Evolutionary conservation across 768 basidiomycete genomes (phyloP), one percentile per base, ranked within the genome.

Genomic region (Epithele typhae): DNA sequence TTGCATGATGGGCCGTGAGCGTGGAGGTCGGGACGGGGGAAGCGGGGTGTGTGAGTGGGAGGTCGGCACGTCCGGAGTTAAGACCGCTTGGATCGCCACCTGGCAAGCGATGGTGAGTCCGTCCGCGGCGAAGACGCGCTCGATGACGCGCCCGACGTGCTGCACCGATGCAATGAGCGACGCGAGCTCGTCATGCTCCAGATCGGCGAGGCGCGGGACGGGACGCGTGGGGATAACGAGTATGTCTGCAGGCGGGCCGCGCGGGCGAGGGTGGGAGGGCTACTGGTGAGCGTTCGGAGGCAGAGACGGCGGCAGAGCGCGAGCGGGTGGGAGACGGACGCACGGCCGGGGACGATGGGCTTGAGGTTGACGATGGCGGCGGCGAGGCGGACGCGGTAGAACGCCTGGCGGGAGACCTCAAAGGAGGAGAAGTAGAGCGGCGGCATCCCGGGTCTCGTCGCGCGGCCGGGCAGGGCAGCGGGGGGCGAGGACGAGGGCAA

Each of bases 341-440:
- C 65, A 98, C 95, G 93, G 39, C 93, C 93, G 33, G 92, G 92
- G 8, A 94, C 81, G 54, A 96, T 83, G 1, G 94, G 95, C 58
- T 92, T 96, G 51, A 96, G 79, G 63, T 98, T 98, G 37, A 97
- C 94, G 52, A 96, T 85, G 1, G 89, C 95, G 64, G 78, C 87
- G 0, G 87, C 80, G 11, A 87, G 73, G 1, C 78, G 55, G 3
- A 80, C 76, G 21, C 79, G 75, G 58, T 86, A 84, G 65, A 94
- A 91, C 0, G 72, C 79, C 60, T 91, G 88, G 34, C 75, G 73
- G 5, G 85, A 80, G 9, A 91, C 87, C 52, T 90, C 87, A 43
- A 90, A 80, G 1, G 84, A 82, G 8, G 87, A 87, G 68, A 91
- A 91, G 41, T 90, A 62, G 23, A 88, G 44, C 11, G 37, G 50